These are phyloP conservation scores for Lasiosphaeris hirsuta DNA, from an alignment of 495 filamentous ascomycete species.

Conservation along the genomic window DNA sequence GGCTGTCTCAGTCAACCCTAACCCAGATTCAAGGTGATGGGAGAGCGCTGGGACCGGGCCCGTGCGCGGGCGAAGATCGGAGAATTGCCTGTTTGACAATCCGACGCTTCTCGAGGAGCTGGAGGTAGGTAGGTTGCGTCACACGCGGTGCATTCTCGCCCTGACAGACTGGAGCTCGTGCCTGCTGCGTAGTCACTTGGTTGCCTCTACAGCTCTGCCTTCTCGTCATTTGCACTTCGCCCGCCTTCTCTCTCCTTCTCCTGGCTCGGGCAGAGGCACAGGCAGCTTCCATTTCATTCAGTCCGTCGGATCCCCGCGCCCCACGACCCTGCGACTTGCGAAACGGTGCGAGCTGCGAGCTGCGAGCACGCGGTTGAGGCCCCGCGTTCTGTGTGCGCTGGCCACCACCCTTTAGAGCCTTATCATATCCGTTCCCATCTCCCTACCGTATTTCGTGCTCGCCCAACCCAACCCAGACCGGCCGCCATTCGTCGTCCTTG, in stretches of 20 bases:
- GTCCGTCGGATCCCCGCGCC: neutral
- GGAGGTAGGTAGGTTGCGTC: slow-evolving; percentile 13
- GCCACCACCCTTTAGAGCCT: neutral
- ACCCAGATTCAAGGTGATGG: neutral
- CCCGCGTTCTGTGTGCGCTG: slow-evolving; percentile 4
- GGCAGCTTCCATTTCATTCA: neutral
- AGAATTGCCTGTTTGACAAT: slow-evolving; percentile 11
- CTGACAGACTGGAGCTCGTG: neutral
- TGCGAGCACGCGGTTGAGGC: neutral
- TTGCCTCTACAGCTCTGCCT: neutral
- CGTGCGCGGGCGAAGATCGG: neutral
- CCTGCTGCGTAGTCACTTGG: neutral
- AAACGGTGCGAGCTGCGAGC: no score
- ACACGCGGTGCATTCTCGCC: neutral
- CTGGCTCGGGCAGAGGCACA: neutral
- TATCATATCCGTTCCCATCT: neutral
- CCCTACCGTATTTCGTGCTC: neutral
- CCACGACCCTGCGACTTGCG: no score
- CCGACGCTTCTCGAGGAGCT: slow-evolving; percentile 1
- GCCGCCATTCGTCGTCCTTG: no score
- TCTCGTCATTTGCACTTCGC: neutral
- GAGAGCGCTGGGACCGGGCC: no score
- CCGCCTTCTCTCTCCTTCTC: no score
- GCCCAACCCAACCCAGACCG: neutral
- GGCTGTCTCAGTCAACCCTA: neutral